Base-by-base conservation (phyloP, 495 filamentous ascomycete species). In the Evernia prunastri region DNA sequence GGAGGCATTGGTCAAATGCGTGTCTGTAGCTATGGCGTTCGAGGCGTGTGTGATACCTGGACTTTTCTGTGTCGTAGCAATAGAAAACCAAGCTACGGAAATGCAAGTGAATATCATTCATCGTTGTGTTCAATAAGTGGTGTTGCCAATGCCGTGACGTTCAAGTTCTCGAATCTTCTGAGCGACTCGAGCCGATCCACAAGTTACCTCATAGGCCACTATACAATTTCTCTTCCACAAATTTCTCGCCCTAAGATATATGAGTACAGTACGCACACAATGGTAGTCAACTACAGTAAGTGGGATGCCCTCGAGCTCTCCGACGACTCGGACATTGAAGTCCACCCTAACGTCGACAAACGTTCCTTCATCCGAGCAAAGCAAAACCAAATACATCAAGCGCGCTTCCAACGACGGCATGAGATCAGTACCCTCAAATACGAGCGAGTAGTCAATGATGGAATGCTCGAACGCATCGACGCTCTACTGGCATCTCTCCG, bases 311-410 rank as follows among this genome's bases (percentile, higher is more conserved):
- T 98, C 70, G 94, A 98, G 84, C 86, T 98, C 69, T 95, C 90
- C 67, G 94, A 98, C 75, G 94, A 98, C 75, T 96, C 91, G 51
- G 94, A 98, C 74, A 89, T 98, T 71, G 94, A 98, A 77, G 93
- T 97, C 35, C 94, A 98, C 75, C 94, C 95, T 63, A 98, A 98
- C 77, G 94, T 98, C 75, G 94, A 98, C 78, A 98, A 98, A 72
- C 86, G 87, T 4, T 97, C 94, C 61, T 98, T 98, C 78, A 98
- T 98, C 74, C 90, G 94, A 60, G 94, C 94, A 62, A 98, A 97
- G 79, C 94, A 97, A 76, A 86, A 89, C 71, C 91, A 97, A 74
- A 98, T 98, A 72, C 94, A 98, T 72, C 83, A 88, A 71, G 87
- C 96, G 72, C 88, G 94, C 51, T 79, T 83, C 62, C 86, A 91